Evolutionary conservation across 495 filamentous ascomycete species (phyloP), one percentile per base, ranked within the genome.

Genomic region (Hypoxylon lenormandii): DNA sequence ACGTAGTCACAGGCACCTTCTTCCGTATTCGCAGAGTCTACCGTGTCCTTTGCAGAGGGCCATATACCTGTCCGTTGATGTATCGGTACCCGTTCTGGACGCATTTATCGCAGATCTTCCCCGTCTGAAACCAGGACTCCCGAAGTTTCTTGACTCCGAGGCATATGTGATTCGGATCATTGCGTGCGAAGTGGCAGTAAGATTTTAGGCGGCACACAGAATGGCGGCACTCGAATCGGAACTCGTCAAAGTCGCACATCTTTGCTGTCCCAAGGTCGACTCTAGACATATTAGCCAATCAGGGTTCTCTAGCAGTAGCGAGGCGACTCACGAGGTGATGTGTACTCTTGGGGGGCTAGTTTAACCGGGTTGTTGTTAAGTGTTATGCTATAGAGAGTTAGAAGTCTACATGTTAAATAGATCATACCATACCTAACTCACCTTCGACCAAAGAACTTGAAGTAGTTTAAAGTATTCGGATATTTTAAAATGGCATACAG

Each of bases 231-330:
- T 79, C 75, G 65, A 86, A 92, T 60, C 80, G 60, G 62, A 90
- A 87, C 59, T 84, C 83, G 66, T 92, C 89, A 66, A 80, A 90
- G 69, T 89, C 84, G 71, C 89, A 90, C 88, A 91, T 91, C 10
- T 26, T 78, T 37, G 33, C 16, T 15, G 28, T 23, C 42, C 15
- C 5, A 36, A 21, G 26, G 42, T 33, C 3, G 11, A 2, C 45
- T 33, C 43, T 10, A n/a, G 13, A n/a, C 16, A 42, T 21, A 18
- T 62, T 57, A 66, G 51, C 19, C 15, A 38, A 56, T 18, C 18
- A 10, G 12, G 11, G 6, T 1, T 58, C 16, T 38, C 43, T 54
- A 55, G 1, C 23, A 1, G 10, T 12, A 23, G 3, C 19, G 12
- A 12, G 28, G 33, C 18, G 23, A 11, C 15, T 15, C 10, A 42